These are phyloP conservation scores for Solanum stenotomum DNA, from an alignment of 257 asterid genomes.

Conservation along the genomic window DNA sequence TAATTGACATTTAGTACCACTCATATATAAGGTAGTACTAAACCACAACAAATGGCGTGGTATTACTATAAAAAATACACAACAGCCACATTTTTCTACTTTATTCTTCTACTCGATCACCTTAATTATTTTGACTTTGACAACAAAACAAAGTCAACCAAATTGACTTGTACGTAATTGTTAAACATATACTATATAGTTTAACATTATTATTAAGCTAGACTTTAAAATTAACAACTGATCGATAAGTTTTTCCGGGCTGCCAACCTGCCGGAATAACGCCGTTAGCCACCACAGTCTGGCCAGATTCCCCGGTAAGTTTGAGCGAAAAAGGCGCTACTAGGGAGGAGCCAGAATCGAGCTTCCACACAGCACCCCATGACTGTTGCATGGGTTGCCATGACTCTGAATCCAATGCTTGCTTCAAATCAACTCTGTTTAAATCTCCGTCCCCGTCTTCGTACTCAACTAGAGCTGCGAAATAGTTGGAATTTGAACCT, in stretches of 20 bases:
- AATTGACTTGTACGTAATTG: neutral
- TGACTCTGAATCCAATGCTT: conserved; percentile 27
- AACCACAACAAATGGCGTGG: neutral
- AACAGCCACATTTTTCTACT: neutral
- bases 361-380: conserved; percentile 81
- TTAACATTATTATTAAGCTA: neutral
- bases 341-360: conserved; percentile 21
- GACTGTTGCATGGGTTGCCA: conserved; percentile 54
- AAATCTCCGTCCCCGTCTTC: conserved; percentile 57
- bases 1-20: neutral
- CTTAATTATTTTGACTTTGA: neutral
- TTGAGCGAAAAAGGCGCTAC: conserved; percentile 51
- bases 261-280: conserved; percentile 70
- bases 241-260: conserved; percentile 51
- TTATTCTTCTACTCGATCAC: neutral
- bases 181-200: neutral
- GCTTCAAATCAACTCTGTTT: conserved; percentile 36
- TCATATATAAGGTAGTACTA: neutral
- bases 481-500: conserved; percentile 60
- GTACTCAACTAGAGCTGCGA: conserved; percentile 52
- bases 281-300: conserved; percentile 40
- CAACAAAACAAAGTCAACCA: neutral
- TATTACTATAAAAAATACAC: neutral
- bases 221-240: conserved; percentile 45
- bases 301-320: conserved; percentile 41